A percentile compares a stretch with the other conserved stretches of the same genome.
phyloP scores from a whole-genome alignment of 805 yeast species.

The Lipomyces yamanashiensis region DNA sequence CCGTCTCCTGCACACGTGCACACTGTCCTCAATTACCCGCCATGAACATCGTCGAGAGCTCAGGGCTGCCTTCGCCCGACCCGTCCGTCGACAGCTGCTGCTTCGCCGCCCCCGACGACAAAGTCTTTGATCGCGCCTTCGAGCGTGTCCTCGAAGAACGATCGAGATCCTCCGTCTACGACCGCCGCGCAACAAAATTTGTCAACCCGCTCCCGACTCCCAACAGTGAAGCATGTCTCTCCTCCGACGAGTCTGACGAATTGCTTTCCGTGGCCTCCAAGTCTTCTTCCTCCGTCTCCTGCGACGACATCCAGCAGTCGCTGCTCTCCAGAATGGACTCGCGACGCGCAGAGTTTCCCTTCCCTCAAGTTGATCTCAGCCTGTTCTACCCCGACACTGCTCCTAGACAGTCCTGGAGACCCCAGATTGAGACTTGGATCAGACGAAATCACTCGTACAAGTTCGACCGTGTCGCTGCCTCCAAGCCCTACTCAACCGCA shows the following conservation, averaged over 20 bases:
- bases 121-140: conserved; percentile 29
- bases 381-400: conserved; percentile 49
- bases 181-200: conserved; percentile 5
- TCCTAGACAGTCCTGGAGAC: conserved; percentile 47
- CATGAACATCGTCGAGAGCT: conserved; percentile 23
- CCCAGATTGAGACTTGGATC: conserved; percentile 48
- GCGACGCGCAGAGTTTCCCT: conserved; percentile 25
- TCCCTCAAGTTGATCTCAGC: conserved; percentile 23
- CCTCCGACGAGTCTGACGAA: conserved; percentile 28
- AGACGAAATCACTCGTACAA: conserved; percentile 43
- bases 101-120: conserved; percentile 22
- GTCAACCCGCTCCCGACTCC: conserved; percentile 28
- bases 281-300: not conserved
- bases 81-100: conserved; percentile 32
- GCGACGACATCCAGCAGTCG: not conserved
- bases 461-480: conserved; percentile 27
- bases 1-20: not conserved
- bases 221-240: conserved; percentile 29
- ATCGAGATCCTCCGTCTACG: conserved; percentile 7
- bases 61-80: conserved; percentile 36
- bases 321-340: not conserved
- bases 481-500: conserved; percentile 21
- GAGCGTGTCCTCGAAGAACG: conserved; percentile 29
- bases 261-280: not conserved
- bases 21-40: not conserved